Percentiles rank a stretch among this genome's conserved stretches.
phyloP scores from a whole-genome alignment of 345 rosid genomes.

The rapeseed (Brassica napus) region DNA sequence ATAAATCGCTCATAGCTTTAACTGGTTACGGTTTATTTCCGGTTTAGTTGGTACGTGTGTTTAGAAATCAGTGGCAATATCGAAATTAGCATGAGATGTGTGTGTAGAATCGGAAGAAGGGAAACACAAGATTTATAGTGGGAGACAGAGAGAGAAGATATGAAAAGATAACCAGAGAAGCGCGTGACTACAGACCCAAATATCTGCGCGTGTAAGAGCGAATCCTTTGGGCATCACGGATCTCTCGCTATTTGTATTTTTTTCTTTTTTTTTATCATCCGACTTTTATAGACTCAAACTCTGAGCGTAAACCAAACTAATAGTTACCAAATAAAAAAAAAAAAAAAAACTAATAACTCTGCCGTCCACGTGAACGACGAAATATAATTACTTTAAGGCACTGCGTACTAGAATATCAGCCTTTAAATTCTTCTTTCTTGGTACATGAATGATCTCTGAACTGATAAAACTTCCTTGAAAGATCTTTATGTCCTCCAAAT shows the following conservation, averaged over 20 bases:
- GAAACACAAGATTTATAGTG: constrained; percentile 48
- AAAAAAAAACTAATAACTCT: too few relatives aligned
- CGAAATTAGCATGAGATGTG: constrained; percentile 1
- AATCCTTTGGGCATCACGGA: constrained; percentile 54
- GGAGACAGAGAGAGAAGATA: constrained; percentile 38
- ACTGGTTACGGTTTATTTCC: constrained; percentile 2
- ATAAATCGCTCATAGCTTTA: constrained; percentile 42
- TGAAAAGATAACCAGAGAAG: constrained; percentile 29
- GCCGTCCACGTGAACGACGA: too few relatives aligned
- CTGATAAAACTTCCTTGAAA: too few relatives aligned
- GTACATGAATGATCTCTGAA: too few relatives aligned
- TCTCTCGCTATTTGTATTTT: constrained; percentile 24
- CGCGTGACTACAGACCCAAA: constrained; percentile 32
- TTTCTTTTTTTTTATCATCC: too few relatives aligned
- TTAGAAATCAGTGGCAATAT: constrained; percentile 9
- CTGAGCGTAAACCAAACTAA: too few relatives aligned
- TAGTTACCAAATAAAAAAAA: too few relatives aligned
- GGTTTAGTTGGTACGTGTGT: background rate
- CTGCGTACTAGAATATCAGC: too few relatives aligned
- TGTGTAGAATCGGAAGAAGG: constrained; percentile 36
- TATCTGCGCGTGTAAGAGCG: constrained; percentile 47
- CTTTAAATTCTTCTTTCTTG: too few relatives aligned
- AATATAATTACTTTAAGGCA: too few relatives aligned
- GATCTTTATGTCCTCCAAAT: too few relatives aligned
- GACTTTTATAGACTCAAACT: too few relatives aligned